phyloP scores from a whole-genome alignment of 148 eudicot species.

The Chenopodium berlandieri region DNA sequence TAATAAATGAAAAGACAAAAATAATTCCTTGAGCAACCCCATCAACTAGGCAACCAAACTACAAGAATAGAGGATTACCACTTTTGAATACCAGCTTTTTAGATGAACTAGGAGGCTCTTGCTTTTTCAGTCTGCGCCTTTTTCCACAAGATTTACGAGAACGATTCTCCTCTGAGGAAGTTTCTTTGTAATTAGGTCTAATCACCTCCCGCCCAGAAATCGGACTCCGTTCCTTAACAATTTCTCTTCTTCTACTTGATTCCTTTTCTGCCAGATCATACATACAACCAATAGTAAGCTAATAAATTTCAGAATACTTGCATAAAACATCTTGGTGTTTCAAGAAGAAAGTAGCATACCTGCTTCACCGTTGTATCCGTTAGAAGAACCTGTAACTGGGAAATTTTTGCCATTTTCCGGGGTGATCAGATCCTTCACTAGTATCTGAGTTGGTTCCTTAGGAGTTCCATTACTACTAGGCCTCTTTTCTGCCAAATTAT shows the following conservation, averaged over 20 bases:
- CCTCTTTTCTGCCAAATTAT: not conserved
- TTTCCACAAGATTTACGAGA: conserved; percentile 7
- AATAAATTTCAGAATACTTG: not conserved
- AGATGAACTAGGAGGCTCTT: conserved; percentile 5
- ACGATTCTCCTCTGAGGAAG: not conserved
- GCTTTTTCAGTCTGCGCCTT: conserved; percentile 11
- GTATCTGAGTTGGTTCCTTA: not conserved
- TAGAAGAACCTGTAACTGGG: not conserved
- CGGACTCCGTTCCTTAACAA: not conserved
- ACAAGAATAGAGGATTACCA: conserved; percentile 9
- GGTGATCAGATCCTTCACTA: not conserved
- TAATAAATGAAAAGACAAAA: not conserved
- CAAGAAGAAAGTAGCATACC: not conserved
- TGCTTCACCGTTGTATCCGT: not conserved
- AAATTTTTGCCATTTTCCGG: not conserved
- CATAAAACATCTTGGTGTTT: not conserved
- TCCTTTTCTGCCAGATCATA: not conserved
- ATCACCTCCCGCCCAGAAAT: not conserved
- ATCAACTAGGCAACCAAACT: not conserved
- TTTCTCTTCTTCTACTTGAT: not conserved
- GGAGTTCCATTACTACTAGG: not conserved
- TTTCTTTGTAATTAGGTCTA: not conserved
- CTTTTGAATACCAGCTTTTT: conserved; percentile 2
- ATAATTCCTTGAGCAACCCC: not conserved
- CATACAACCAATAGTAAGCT: not conserved